Percentiles rank a stretch among this genome's conserved stretches.
phyloP scores from a whole-genome alignment of 306 rosid species.

The Cicer chorassanicum region DNA sequence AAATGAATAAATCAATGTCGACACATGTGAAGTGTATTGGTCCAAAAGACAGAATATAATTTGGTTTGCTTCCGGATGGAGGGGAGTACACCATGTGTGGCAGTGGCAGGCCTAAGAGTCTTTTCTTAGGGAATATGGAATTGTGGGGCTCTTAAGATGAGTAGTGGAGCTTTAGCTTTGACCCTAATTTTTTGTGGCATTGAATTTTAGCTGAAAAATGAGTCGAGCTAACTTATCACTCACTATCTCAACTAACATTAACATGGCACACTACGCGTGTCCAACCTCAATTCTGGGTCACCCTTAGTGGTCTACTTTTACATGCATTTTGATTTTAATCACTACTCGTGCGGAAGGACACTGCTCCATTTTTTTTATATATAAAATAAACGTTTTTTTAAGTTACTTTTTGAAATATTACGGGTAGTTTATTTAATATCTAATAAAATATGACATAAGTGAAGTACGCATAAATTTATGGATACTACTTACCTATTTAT shows the following conservation, averaged over 20 bases:
- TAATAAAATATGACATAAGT: no score
- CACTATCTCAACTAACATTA: no score
- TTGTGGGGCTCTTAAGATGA: slow-evolving; percentile 41
- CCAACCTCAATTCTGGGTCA: background rate
- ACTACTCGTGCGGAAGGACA: background rate
- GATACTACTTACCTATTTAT: no score
- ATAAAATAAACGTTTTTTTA: no score
- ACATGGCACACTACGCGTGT: background rate
- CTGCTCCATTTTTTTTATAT: no score
- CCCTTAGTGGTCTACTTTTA: background rate
- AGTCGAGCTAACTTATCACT: no score
- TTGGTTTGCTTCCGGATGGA: background rate
- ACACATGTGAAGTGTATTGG: slow-evolving; percentile 23
- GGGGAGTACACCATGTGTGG: slow-evolving; percentile 46
- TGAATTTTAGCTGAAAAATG: background rate
- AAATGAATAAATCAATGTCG: background rate
- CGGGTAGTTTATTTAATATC: no score
- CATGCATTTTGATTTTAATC: background rate
- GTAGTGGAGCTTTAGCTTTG: slow-evolving; percentile 14
- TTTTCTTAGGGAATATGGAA: slow-evolving; percentile 33
- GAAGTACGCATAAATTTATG: no score
- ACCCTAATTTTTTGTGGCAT: background rate
- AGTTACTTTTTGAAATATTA: no score
- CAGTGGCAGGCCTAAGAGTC: background rate
- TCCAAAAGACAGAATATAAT: background rate